Evolutionary conservation across 192 early-diverging fungal species (phyloP), one percentile per base, ranked within the genome.

Genomic region (Mortierella hygrophila): DNA sequence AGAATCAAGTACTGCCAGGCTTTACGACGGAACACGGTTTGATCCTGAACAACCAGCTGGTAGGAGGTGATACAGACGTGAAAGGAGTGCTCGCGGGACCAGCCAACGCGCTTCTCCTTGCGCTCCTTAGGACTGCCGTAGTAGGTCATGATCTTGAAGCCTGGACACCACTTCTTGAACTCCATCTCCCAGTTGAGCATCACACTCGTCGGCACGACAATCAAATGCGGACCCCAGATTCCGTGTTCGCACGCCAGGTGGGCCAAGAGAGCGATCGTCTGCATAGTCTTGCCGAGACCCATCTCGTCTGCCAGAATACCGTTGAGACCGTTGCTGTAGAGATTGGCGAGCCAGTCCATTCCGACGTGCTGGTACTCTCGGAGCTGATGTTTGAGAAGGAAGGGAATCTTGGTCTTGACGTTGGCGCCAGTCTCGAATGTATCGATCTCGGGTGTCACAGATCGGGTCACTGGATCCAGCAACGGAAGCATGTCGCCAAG

Each of bases 301-400:
- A 94, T 94, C 72, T 94, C 93, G 70, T 94, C 93, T 0, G 93
- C 93, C 41, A 94, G 81, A 69, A 94, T 94, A 42, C 93, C 93
- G 81, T 97, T 97, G 68, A 97, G 86, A 5, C 94, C 93, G 72
- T 97, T 96, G 63, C 93, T 93, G 85, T 97, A 97, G 46, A 99
- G 88, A 72, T 92, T 93, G 21, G 94, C 95, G 38, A 99, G 89
- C 98, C 98, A 99, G 77, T 96, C 96, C 83, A 97, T 88, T 4
- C 98, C 98, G 29, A 96, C 94, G 65, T 95, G 90, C 83, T 99
- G 98, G 88, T 99, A 98, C 83, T 95, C 94, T 68, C 97, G 93
- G 82, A 99, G 91, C 32, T 79, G 89, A 38, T 94, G 94, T 23
- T 94, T 89, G 63, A 96, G 75, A 40, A 96, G 87, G 72, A 90